Conservation (phyloP, 1,284 basidiomycete genomes). For the Apiotrichum siamense region DNA sequence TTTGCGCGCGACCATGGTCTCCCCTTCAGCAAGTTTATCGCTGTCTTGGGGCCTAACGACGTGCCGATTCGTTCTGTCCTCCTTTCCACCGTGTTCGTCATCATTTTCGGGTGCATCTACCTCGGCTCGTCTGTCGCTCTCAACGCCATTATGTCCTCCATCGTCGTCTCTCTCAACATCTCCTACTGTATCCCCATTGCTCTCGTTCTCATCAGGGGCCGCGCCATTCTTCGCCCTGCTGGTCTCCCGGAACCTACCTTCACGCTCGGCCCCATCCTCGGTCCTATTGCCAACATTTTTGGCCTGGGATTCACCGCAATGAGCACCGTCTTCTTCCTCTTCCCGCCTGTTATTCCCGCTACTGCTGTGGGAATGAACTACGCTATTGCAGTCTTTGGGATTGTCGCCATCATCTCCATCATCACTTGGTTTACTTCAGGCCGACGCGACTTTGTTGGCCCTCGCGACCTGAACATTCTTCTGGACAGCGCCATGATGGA, state of each 20-base stretch:
- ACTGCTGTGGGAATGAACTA: conserved; percentile 49
- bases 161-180: conserved; percentile 49
- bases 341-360: conserved; percentile 49
- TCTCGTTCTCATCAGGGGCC: conserved; percentile 46
- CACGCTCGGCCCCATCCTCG: conserved; percentile 35
- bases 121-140: conserved; percentile 54
- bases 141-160: conserved; percentile 49
- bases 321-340: conserved; percentile 51
- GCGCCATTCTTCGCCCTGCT: conserved; percentile 40
- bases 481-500: neutral
- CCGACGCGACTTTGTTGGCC: conserved; percentile 43
- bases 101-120: conserved; percentile 50
- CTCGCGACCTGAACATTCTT: conserved; percentile 33
- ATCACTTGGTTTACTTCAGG: conserved; percentile 44
- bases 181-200: conserved; percentile 47
- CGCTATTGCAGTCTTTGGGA: conserved; percentile 40
- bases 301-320: conserved; percentile 46
- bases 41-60: conserved; percentile 51
- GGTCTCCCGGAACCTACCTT: conserved; percentile 34
- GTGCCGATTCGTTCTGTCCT: conserved; percentile 58
- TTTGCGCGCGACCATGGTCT: conserved; percentile 66
- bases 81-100: conserved; percentile 53
- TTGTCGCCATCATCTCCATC: conserved; percentile 34
- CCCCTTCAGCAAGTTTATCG: conserved; percentile 55
- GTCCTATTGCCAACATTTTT: conserved; percentile 39